phyloP scores from a whole-genome alignment of 2,329 filamentous ascomycete genomes.

The Trichoderma citrinoviride region DNA sequence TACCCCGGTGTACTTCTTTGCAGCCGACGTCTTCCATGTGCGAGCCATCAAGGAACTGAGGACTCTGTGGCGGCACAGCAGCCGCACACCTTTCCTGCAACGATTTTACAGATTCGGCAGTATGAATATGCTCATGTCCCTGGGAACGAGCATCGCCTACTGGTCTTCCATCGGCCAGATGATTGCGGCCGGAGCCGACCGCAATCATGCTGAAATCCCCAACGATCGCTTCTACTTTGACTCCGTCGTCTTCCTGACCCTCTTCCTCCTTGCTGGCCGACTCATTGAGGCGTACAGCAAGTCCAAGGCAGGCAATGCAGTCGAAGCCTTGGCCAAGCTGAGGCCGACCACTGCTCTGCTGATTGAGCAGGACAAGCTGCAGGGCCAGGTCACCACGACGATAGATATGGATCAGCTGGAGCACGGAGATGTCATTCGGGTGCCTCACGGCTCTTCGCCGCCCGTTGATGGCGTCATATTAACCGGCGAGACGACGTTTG shows the following conservation, averaged over 20 bases:
- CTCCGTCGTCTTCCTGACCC: slow-evolving; percentile 84
- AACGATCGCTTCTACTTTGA: slow-evolving; percentile 75
- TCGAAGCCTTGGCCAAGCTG: slow-evolving; percentile 74
- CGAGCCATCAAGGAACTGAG: slow-evolving; percentile 76
- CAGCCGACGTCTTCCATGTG: slow-evolving; percentile 79
- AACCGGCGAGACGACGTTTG: slow-evolving; percentile 65
- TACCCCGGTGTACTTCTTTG: slow-evolving; percentile 83
- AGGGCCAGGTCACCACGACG: slow-evolving; percentile 39
- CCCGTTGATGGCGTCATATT: slow-evolving; percentile 75
- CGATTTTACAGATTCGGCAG: slow-evolving; percentile 91
- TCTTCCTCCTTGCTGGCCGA: slow-evolving; percentile 76
- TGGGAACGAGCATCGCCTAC: slow-evolving; percentile 86
- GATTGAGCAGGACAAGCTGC: slow-evolving; percentile 47
- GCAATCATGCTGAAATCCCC: slow-evolving; percentile 34
- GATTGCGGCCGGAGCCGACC: slow-evolving; percentile 57
- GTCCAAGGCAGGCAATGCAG: slow-evolving; percentile 82
- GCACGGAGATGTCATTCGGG: slow-evolving; percentile 68
- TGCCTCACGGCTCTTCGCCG: slow-evolving; percentile 78
- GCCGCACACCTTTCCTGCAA: slow-evolving; percentile 67
- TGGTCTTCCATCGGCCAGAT: slow-evolving; percentile 77
- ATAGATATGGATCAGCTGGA: slow-evolving; percentile 69
- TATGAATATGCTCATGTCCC: slow-evolving; percentile 91
- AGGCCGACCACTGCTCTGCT: slow-evolving; percentile 74
- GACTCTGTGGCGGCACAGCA: slow-evolving; percentile 73
- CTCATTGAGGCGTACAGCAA: slow-evolving; percentile 88